phyloP scores from a whole-genome alignment of 306 rosid species.

The Gillenia trifoliata region DNA sequence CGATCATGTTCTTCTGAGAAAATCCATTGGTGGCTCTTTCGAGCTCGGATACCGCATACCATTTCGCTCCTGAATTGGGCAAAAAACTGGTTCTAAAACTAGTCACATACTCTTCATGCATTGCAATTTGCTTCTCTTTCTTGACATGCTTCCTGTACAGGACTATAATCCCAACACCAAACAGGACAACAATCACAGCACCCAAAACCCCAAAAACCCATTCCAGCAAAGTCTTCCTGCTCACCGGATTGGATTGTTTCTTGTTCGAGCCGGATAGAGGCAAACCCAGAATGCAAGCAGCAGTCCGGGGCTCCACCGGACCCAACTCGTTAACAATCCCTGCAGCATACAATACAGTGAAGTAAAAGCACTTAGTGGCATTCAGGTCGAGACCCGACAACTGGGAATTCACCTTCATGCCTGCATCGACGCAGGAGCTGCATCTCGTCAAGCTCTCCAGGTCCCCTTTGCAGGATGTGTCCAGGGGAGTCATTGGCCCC shows the following conservation, averaged over 20 bases:
- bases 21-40: constrained; percentile 64
- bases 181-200: constrained; percentile 34
- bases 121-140: constrained; percentile 29
- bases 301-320: constrained; percentile 45
- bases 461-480: constrained; percentile 47
- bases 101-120: constrained; percentile 40
- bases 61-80: constrained; percentile 58
- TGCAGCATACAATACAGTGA: constrained; percentile 46
- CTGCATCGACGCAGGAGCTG: constrained; percentile 46
- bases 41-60: constrained; percentile 65
- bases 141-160: constrained; percentile 37
- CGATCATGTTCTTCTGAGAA: constrained; percentile 55
- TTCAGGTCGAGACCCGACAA: constrained; percentile 28
- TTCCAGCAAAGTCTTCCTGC: constrained; percentile 24
- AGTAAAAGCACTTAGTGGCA: constrained; percentile 41
- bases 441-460: constrained; percentile 32
- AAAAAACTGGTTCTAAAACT: constrained; percentile 43
- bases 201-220: constrained; percentile 48
- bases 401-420: constrained; percentile 30
- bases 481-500: constrained; percentile 27
- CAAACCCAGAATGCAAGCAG: constrained; percentile 51
- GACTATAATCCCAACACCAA: constrained; percentile 26
- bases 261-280: constrained; percentile 28
- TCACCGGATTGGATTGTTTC: constrained; percentile 11
- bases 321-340: constrained; percentile 58